A percentile compares a stretch with the other conserved stretches of the same genome.
Evolutionary conservation across 352 stramenopile genomes (phyloP).

Genomic region (Globisporangium carolinianum): DNA sequence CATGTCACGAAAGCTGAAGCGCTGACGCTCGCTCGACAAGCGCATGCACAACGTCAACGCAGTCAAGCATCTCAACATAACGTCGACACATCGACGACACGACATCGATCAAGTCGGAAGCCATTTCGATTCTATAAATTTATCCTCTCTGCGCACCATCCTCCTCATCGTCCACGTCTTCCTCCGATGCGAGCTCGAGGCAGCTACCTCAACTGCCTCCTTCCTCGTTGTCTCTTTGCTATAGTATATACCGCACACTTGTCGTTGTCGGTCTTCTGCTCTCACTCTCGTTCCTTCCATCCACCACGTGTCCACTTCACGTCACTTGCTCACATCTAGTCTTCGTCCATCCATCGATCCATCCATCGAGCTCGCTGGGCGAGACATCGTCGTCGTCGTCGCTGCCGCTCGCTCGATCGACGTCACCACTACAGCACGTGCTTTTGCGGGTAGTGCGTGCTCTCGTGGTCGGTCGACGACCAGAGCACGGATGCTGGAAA

Average conservation of each 20-base stretch:
- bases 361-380: background rate
- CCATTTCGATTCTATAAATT: too few species aligned
- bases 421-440: constrained; percentile 3
- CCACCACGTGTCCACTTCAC: background rate
- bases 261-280: background rate
- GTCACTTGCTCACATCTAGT: background rate
- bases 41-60: too few species aligned
- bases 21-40: too few species aligned
- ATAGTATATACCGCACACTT: too few species aligned
- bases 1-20: too few species aligned
- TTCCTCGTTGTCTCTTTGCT: background rate
- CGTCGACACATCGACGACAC: too few species aligned
- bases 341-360: constrained; percentile 3
- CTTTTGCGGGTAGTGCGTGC: constrained; percentile 4
- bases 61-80: too few species aligned
- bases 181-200: too few species aligned
- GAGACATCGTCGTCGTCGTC: background rate
- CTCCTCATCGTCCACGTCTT: too few species aligned
- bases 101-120: too few species aligned
- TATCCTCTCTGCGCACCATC: too few species aligned
- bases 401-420: background rate
- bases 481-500: constrained; percentile 51
- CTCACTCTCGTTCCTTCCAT: constrained; percentile 1
- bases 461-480: constrained; percentile 22
- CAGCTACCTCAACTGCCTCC: too few species aligned